Evolutionary conservation across 352 stramenopile species (phyloP).

Genomic region (Chrysophaeum taylorii): DNA sequence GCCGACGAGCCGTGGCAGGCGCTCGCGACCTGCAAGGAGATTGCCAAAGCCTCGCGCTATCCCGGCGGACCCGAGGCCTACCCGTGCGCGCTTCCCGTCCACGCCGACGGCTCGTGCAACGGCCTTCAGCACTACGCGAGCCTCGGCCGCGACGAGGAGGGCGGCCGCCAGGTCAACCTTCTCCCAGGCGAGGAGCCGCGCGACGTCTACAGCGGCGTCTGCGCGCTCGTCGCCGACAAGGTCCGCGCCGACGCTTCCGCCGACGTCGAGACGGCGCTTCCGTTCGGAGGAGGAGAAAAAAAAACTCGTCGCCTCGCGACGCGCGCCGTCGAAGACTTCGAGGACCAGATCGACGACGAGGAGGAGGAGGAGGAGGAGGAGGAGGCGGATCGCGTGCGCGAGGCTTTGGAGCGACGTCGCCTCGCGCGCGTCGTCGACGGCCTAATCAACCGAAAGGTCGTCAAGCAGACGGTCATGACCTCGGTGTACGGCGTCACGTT

Average conservation of each 20-base stretch:
- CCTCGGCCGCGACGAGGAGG: conserved; percentile 80
- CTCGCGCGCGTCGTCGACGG: conserved; percentile 47
- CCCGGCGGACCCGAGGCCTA: conserved; percentile 71
- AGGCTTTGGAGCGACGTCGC: conserved; percentile 31
- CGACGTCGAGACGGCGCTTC: neutral
- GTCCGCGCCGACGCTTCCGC: neutral
- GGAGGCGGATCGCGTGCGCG: conserved; percentile 2
- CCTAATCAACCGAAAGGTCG: conserved; percentile 76
- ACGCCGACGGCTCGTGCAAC: conserved; percentile 97
- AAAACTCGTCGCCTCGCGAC: too few species aligned
- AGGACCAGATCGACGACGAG: neutral
- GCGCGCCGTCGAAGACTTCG: neutral
- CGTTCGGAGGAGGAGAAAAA: neutral
- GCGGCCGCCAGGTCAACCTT: conserved; percentile 90
- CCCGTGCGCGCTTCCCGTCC: conserved; percentile 86
- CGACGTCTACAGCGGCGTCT: conserved; percentile 94
- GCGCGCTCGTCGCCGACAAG: conserved; percentile 1
- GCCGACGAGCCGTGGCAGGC: conserved; percentile 95
- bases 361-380: conserved; percentile 3
- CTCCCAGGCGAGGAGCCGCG: conserved; percentile 77
- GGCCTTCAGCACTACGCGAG: conserved; percentile 98
- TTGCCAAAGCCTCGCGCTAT: conserved; percentile 77
- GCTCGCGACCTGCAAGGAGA: conserved; percentile 90
- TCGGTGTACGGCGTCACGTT: conserved; percentile 99
- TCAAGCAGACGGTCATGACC: conserved; percentile 99